Base-by-base conservation (phyloP, 495 filamentous ascomycete species). In the Gamarada debralockiae region DNA sequence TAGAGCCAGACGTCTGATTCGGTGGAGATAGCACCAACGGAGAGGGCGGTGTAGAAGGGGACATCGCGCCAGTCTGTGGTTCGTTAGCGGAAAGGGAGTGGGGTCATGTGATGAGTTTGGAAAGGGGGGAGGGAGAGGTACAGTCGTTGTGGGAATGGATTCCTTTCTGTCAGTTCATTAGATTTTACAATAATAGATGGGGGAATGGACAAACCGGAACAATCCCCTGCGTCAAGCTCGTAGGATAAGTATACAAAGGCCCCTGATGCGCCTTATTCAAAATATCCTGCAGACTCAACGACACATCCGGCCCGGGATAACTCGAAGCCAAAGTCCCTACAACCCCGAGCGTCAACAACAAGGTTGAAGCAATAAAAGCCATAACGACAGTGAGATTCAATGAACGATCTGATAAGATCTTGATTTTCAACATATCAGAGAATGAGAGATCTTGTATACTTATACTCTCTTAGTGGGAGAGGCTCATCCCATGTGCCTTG, bases 1-100 rank as follows among this genome's bases (percentile, higher is more conserved):
- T 87, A 78, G 50, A 83, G 77, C 89, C 89, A 96, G 18, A 96
- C 83, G 67, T 96, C 91, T 2, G 89, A 89, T 70, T 96, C 90
- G 20, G 87, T 82, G 3, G 90, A 88, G 37, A 78, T 80, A 62
- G 80, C 82, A 12, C 85, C 73, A 21, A 77, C 82, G 17, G 74
- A 72, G n/a, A 89, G 66, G 1, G 83, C 83, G 1, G 80, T 82
- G 63, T 72, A 76, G 20, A 77, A 59, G 14, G 91, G 91, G 1
- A 89, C 76, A 7, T 73, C 74, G 13, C 90, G 83, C 83, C 82
- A 95, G 67, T 60, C 57, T 60, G 37, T n/a, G 12, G 2, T 13
- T 13, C 33, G 20, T 50, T 43, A 55, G 53, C 20, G 22, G 18
- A n/a, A n/a, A n/a, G n/a, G n/a, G n/a, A n/a, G n/a, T n/a, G n/a